Evolutionary conservation across 129 eudicot species (phyloP), one percentile per base, ranked within the genome.

Genomic region (Oenanthe sinensis): DNA sequence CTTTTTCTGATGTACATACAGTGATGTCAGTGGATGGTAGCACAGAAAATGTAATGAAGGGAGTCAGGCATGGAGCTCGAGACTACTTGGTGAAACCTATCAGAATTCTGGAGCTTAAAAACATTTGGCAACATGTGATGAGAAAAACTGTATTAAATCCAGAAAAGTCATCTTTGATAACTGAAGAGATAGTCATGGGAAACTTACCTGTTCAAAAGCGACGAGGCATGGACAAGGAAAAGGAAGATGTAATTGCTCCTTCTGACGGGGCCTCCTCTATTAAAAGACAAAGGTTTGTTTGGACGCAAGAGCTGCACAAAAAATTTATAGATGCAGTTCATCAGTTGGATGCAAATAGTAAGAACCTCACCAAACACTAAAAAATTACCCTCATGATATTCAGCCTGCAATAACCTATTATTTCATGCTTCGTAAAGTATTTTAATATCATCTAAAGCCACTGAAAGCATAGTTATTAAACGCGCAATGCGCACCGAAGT

Each of bases 11-110:
- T 28, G 26, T 17, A 20, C 58, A 24, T 52, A 14, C 83, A 84
- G 87, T 85, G 85, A 58, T 78, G 75, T 85, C 87, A 4, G 74
- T 42, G 39, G 33, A n/a, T 24, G 58, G 52, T 33, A 82, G 78
- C 8, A 48, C 16, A 2, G 9, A 43, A 44, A 40, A 17, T 9
- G 76, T 71, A 9, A 75, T 76, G 82, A 81, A 78, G 54, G 79
- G 82, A 1, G 49, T 81, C 5, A 68, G 16, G 37, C 20, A 67
- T 52, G 87, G 87, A 43, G 87, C 85, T 11, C 62, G 62, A 36
- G 82, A 81, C 74, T 85, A 74, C 43, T 40, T 85, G 47, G 82
- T 67, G 62, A 85, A 85, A 46, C 87, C 87, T 40, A 47, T 81
- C 37, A 48, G 79, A 45, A 50, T 85, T 8, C 42, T 28, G 44